Evolutionary conservation across 306 rosid genomes (phyloP).

Genomic region (Lathyrus sativus): DNA sequence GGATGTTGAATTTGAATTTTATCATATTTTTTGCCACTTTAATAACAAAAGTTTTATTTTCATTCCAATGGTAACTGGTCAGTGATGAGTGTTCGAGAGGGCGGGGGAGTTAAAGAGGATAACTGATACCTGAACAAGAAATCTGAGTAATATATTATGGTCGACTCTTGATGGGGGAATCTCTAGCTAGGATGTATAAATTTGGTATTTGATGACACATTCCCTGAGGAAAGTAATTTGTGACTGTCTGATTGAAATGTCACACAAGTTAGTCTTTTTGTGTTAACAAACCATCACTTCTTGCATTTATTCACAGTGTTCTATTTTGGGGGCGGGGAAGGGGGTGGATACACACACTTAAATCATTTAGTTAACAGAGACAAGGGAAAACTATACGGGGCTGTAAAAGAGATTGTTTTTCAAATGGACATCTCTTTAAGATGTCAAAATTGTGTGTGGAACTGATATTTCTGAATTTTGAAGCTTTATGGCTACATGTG

Average conservation of each 20-base stretch:
- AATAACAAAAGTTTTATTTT: background rate
- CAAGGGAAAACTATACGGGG: background rate
- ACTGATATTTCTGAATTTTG: constrained; percentile 28
- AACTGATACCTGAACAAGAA: constrained; percentile 1
- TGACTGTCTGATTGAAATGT: constrained; percentile 11
- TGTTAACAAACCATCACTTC: constrained; percentile 14
- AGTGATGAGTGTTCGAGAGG: constrained; percentile 22
- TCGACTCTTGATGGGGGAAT: constrained; percentile 14
- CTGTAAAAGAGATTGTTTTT: constrained; percentile 18
- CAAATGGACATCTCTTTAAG: constrained; percentile 10
- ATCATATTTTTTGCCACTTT: background rate
- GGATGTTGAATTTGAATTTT: constrained; percentile 14
- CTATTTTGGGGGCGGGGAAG: background rate
- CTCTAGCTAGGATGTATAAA: constrained; percentile 1
- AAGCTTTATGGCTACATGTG: constrained; percentile 10
- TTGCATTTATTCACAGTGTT: background rate
- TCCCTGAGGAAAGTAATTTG: constrained; percentile 1
- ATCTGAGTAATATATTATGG: background rate
- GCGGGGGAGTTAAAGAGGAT: constrained; percentile 10
- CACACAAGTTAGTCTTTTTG: background rate
- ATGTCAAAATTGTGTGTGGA: constrained; percentile 14
- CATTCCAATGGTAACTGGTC: background rate
- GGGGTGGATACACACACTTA: background rate
- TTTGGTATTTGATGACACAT: constrained; percentile 12
- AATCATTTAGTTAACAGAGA: constrained; percentile 7